Evolutionary conservation across 371 early-diverging fungal species (phyloP).

Genomic region (Phascolomyces articulosus): DNA sequence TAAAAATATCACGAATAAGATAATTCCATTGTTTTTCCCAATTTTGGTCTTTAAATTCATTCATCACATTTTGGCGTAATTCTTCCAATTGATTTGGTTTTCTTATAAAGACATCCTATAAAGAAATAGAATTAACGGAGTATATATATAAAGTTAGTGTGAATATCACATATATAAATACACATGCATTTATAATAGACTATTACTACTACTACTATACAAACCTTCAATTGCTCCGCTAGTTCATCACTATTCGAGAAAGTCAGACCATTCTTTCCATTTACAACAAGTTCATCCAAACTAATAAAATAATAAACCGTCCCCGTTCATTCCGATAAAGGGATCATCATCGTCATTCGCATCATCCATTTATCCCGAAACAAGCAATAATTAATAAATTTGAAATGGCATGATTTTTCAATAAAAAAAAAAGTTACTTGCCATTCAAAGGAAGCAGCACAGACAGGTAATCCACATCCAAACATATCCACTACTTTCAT

Average conservation of each 20-base stretch:
- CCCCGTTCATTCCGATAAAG: no score
- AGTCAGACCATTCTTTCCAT: slow-evolving; percentile 78
- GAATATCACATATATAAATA: no score
- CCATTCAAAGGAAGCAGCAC: slow-evolving; percentile 78
- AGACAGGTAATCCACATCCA: slow-evolving; percentile 93
- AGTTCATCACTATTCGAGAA: slow-evolving; percentile 76
- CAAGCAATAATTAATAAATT: no score
- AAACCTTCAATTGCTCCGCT: slow-evolving; percentile 53
- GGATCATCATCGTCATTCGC: no score
- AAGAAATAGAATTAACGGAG: no score
- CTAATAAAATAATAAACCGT: slow-evolving; percentile 34
- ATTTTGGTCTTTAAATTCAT: slow-evolving; percentile 37
- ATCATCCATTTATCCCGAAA: no score
- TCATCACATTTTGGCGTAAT: slow-evolving; percentile 35
- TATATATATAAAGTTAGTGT: no score
- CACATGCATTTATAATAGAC: neutral
- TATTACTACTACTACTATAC: neutral
- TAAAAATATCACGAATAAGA: neutral
- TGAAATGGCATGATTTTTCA: neutral
- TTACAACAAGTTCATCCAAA: slow-evolving; percentile 78
- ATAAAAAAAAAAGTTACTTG: slow-evolving; percentile 17
- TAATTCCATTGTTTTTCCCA: slow-evolving; percentile 46
- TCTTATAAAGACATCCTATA: slow-evolving; percentile 42
- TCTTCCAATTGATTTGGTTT: slow-evolving; percentile 28
- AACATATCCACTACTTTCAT: slow-evolving; percentile 99